Conservation (phyloP, 768 basidiomycete species). For the Boletus patriciae region DNA sequence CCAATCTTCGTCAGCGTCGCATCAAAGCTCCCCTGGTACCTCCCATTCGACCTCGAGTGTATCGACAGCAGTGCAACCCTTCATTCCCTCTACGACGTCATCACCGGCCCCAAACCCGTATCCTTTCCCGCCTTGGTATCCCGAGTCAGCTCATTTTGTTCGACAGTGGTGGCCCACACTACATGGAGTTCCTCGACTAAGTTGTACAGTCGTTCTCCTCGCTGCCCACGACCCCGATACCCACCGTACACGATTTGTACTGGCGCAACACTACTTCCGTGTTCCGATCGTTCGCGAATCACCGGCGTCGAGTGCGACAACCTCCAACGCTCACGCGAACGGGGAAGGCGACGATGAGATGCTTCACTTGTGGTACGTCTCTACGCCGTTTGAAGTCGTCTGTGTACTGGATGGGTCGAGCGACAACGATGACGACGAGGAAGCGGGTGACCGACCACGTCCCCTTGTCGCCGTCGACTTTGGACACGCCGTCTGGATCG, state of each 20-base stretch:
- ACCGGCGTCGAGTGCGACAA: slow-evolving; percentile 8
- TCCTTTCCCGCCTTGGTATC: slow-evolving; percentile 67
- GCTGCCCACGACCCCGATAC: slow-evolving; percentile 61
- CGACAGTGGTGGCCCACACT: slow-evolving; percentile 81
- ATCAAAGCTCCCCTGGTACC: slow-evolving; percentile 8
- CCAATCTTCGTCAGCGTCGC: slow-evolving; percentile 10
- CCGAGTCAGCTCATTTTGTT: slow-evolving; percentile 74
- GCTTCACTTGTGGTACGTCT: slow-evolving; percentile 72
- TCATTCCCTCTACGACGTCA: neutral
- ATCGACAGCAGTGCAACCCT: neutral
- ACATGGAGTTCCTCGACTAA: slow-evolving; percentile 60
- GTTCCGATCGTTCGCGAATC: slow-evolving; percentile 50
- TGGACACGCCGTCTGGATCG: slow-evolving; percentile 84
- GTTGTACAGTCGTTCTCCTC: slow-evolving; percentile 70
- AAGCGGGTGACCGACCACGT: slow-evolving; percentile 49
- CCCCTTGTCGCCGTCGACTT: slow-evolving; percentile 84
- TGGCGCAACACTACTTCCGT: slow-evolving; percentile 75
- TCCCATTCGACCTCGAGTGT: slow-evolving; percentile 8
- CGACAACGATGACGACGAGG: slow-evolving; percentile 35
- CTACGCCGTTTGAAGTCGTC: slow-evolving; percentile 69
- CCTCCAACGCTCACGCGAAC: neutral
- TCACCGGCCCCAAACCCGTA: slow-evolving; percentile 52
- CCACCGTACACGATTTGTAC: slow-evolving; percentile 59
- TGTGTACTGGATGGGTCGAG: slow-evolving; percentile 52
- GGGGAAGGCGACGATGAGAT: slow-evolving; percentile 48